Conservation (phyloP, 148 eudicot genomes). For the Drosera capensis region DNA sequence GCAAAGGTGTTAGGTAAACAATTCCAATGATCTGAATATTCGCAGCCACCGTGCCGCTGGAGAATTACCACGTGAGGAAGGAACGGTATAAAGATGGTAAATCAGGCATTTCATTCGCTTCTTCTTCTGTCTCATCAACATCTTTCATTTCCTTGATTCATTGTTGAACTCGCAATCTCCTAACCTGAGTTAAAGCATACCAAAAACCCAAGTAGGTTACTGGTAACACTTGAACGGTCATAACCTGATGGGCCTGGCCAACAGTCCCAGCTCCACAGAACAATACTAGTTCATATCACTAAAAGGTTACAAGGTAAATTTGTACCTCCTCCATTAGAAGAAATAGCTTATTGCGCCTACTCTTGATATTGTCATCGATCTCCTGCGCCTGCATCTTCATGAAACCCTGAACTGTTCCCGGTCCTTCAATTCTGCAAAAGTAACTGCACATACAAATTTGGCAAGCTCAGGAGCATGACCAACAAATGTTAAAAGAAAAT, state of each 20-base stretch:
- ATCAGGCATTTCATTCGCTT: conserved; percentile 70
- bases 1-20: no score
- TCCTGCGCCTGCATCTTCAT: conserved; percentile 66
- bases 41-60: neutral
- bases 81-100: conserved; percentile 85
- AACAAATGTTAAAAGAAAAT: neutral
- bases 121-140: conserved; percentile 31
- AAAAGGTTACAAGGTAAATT: neutral
- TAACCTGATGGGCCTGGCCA: no score
- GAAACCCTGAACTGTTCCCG: conserved; percentile 86
- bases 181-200: conserved; percentile 28
- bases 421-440: conserved; percentile 96
- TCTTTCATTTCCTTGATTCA: conserved; percentile 42
- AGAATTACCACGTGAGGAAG: conserved; percentile 73
- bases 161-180: conserved; percentile 82
- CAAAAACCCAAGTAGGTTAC: no score
- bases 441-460: conserved; percentile 22
- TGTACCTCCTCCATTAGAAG: conserved; percentile 97
- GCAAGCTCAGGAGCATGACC: conserved; percentile 1
- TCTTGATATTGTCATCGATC: conserved; percentile 70
- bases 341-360: conserved; percentile 88
- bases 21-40: neutral
- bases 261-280: no score
- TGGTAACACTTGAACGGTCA: no score
- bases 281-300: no score